Evolutionary conservation across 148 eudicot genomes (phyloP), one percentile per base, ranked within the genome.

Genomic region (Arbutus unedo): DNA sequence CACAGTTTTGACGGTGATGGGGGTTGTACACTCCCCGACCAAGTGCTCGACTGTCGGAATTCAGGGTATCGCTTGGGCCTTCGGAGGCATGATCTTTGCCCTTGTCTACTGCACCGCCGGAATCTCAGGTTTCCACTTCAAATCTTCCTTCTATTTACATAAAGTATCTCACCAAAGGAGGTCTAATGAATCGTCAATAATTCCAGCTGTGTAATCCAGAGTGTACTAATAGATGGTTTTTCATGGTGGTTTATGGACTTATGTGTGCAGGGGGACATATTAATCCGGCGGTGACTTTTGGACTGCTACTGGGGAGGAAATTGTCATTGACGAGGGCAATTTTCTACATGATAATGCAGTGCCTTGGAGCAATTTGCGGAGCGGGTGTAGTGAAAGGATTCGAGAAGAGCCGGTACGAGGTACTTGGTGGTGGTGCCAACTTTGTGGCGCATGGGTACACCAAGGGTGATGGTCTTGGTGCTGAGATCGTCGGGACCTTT

Each of bases 31-130:
- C 41, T 76, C 89, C 41, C 74, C 82, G 6, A 81, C 82, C 49
- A 88, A 85, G 85, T 90, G 92, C 81, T 60, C 86, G 14, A 83
- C 90, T 25, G 92, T 90, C 49, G 92, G 92, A 8, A 87, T 90
- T 79, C 92, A 90, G 80, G 92, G 92, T 16, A 90, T 90, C 82
- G 90, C 92, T 74, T 90, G 92, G 92, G 85, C 92, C 48, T 90
- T 90, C 68, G 92, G 92, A 78, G 92, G 92, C 77, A 90, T 90
- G 92, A 90, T 90, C 68, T 90, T 90, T 16, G 92, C 92, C 45
- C 92, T 90, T 47, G 92, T 90, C 60, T 90, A 90, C 82, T 90
- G 92, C 72, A 90, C 92, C 68, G 92, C 92, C 41, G 92, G 92
- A 76, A 90, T 90, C 43, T 90, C 92, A 82, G 92, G 92, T 90